Evolutionary conservation across 371 early-diverging fungal species (phyloP).

Genomic region (Mortierella sp.): DNA sequence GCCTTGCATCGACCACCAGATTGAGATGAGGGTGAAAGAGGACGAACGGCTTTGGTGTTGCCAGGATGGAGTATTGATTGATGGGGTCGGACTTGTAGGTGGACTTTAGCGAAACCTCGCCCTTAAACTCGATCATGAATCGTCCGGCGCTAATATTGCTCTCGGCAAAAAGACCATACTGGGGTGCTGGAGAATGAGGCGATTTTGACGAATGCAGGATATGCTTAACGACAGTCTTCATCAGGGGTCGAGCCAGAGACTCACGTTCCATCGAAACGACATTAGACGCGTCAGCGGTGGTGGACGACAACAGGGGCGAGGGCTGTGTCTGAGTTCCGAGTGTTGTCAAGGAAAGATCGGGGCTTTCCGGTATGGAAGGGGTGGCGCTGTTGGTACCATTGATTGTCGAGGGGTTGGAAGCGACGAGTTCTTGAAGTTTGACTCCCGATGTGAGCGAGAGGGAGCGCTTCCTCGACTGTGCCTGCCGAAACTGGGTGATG

Average conservation of each 20-base stretch:
- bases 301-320: not conserved
- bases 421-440: constrained; percentile 48
- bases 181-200: constrained; percentile 47
- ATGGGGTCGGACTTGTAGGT: constrained; percentile 72
- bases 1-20: constrained; percentile 83
- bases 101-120: constrained; percentile 78
- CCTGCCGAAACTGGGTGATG: constrained; percentile 54
- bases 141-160: constrained; percentile 66
- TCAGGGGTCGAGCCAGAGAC: constrained; percentile 55
- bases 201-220: constrained; percentile 34
- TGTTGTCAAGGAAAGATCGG: constrained; percentile 5
- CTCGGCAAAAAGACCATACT: constrained; percentile 81
- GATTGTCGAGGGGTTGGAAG: constrained; percentile 21
- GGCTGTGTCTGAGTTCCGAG: constrained; percentile 24
- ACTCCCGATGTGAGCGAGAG: constrained; percentile 57
- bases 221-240: constrained; percentile 56
- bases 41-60: constrained; percentile 77
- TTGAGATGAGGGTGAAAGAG: constrained; percentile 81
- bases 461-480: constrained; percentile 59
- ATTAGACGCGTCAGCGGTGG: constrained; percentile 30
- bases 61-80: constrained; percentile 72
- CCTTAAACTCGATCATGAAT: constrained; percentile 82
- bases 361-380: constrained; percentile 14
- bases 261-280: constrained; percentile 60
- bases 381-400: constrained; percentile 13